Conservation (phyloP, 2,329 filamentous ascomycete genomes). For the Paramyrothecium roridum region DNA sequence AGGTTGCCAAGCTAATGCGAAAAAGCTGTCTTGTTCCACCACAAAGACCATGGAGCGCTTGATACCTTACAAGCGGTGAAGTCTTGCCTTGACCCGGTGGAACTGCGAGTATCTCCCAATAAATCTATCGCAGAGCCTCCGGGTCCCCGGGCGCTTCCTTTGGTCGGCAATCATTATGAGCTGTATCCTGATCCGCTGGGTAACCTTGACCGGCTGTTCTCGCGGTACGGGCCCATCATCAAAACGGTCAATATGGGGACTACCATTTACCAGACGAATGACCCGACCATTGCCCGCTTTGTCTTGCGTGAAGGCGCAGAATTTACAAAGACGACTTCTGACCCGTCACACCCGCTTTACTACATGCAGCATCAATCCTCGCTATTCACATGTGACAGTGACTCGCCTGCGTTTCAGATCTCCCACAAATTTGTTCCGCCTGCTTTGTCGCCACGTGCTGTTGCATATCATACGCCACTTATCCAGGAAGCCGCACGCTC, state of each 20-base stretch:
- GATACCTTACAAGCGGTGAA: no score
- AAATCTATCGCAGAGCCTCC: conserved; percentile 24
- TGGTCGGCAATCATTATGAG: conserved; percentile 47
- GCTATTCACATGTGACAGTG: conserved; percentile 42
- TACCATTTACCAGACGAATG: conserved; percentile 41
- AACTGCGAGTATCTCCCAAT: no score
- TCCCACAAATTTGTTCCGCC: conserved; percentile 59
- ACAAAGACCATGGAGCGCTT: no score
- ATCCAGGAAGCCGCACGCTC: conserved; percentile 46
- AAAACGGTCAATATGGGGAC: conserved; percentile 46
- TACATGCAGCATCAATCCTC: conserved; percentile 31
- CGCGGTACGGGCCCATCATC: conserved; percentile 44
- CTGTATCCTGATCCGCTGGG: conserved; percentile 50
- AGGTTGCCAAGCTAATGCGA: no score
- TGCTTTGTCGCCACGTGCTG: conserved; percentile 50
- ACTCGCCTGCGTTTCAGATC: conserved; percentile 38
- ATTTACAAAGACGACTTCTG: conserved; percentile 45
- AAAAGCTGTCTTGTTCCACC: no score
- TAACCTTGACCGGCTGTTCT: conserved; percentile 48
- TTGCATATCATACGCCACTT: conserved; percentile 51
- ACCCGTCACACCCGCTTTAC: conserved; percentile 39
- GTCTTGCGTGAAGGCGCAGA: conserved; percentile 41
- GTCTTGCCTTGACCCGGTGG: no score
- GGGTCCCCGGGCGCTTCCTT: conserved; percentile 37
- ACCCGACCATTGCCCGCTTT: conserved; percentile 37